Base-by-base conservation (phyloP, 2,329 filamentous ascomycete genomes). In the Aspergillus pseudonomiae region DNA sequence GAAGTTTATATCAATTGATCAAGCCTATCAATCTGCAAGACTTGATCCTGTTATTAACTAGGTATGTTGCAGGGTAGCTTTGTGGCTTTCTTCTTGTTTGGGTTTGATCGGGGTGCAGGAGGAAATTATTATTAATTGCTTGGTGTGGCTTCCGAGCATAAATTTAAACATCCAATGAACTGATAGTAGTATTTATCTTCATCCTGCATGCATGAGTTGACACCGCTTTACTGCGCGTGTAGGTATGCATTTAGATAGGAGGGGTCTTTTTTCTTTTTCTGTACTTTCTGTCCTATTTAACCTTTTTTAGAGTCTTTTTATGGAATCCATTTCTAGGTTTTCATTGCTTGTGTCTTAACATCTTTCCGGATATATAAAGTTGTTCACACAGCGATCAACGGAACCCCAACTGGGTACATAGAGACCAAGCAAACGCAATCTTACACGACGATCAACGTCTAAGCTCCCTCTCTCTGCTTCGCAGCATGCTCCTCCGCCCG, bases 401-500 rank as follows among this genome's bases (percentile, higher is more conserved):
- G 21, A 45, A 3, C 43, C 9, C 21, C 9, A 21, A 11, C 12
- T 24, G 9, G 19, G 24, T 5, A 46, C 24, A 12, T 46, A 12
- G 43, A 46, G n/a, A 16, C 10, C n/a, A 54, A 32, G 30, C 39
- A 12, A 36, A 19, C 21, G 34, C 2, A 34, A 9, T 19, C 50
- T 50, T 19, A 30, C 26, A 32, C 64, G 6, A 57, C 45, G 2
- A 7, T 14, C 16, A 52, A n/a, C 3, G n/a, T n/a, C 28, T 32
- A 52, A n/a, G 48, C 48, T n/a, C 48, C 28, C 14, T 62, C 56
- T 36, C 73, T 69, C 48, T 69, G 64, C 39, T 70, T 68, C 12
- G 67, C 70, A 41, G 73, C 73, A 65, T 70, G 63, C 46, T 73
- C 72, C 52, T 75, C 72, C 57, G 70, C 74, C 14, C 73, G 68